A percentile compares a stretch with the other conserved stretches of the same genome.
Evolutionary conservation across 768 basidiomycete species (phyloP).

Genomic region (Leucosporidium yakuticum): DNA sequence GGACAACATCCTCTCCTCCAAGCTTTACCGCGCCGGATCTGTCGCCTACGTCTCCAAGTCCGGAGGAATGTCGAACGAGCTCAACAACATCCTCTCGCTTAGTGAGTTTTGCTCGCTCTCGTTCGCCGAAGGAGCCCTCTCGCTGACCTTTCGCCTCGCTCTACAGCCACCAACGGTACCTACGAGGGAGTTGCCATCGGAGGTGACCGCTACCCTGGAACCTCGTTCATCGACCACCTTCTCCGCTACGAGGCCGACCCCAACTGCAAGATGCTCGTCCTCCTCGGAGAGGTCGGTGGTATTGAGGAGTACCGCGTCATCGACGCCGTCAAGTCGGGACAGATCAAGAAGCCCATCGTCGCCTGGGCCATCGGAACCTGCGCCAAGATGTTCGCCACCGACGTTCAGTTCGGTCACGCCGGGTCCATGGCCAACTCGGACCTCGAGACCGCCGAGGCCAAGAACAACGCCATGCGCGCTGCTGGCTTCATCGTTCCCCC

Average conservation of each 20-base stretch:
- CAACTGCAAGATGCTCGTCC: constrained; percentile 97
- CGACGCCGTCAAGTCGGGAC: constrained; percentile 86
- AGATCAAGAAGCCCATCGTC: constrained; percentile 96
- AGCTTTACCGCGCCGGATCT: constrained; percentile 94
- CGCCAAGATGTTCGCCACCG: constrained; percentile 99
- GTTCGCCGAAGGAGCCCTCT: background rate
- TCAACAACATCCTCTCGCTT: constrained; percentile 98
- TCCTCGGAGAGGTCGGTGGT: constrained; percentile 97
- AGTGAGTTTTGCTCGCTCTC: constrained; percentile 3
- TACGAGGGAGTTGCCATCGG: constrained; percentile 99
- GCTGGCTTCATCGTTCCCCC: constrained; percentile 96
- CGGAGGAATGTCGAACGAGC: constrained; percentile 99
- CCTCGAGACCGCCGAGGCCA: constrained; percentile 93
- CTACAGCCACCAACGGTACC: constrained; percentile 76
- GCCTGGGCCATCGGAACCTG: constrained; percentile 99
- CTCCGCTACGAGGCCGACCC: constrained; percentile 95
- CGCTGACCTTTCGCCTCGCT: background rate
- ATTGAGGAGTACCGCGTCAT: constrained; percentile 99
- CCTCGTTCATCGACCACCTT: constrained; percentile 98
- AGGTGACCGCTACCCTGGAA: constrained; percentile 97
- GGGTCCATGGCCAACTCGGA: constrained; percentile 98
- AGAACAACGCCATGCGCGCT: constrained; percentile 89
- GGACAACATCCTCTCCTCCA: constrained; percentile 99
- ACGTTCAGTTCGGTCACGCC: constrained; percentile 99
- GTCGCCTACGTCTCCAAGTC: constrained; percentile 99